These are phyloP conservation scores for Emericellopsis cladophorae DNA, from an alignment of 2,329 filamentous ascomycete genomes.

Conservation along the genomic window DNA sequence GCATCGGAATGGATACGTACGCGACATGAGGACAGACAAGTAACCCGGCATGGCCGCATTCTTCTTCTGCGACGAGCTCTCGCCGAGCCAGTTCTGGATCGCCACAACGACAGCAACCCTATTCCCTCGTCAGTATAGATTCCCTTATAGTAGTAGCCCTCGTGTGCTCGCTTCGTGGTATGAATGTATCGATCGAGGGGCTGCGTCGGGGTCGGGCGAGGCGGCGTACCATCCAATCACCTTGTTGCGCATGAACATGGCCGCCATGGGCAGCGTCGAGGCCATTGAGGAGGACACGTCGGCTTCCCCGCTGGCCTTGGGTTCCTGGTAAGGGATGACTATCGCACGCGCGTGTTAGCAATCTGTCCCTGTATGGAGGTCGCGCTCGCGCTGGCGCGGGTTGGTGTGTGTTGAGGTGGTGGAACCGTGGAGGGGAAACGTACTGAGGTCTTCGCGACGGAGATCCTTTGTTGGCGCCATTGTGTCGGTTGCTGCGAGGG, in stretches of 20 bases:
- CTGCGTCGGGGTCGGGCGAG: neutral
- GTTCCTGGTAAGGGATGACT: slow-evolving; percentile 86
- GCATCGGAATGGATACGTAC: slow-evolving; percentile 32
- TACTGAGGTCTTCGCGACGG: slow-evolving; percentile 30
- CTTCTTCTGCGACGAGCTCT: slow-evolving; percentile 55
- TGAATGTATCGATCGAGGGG: neutral
- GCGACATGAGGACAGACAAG: slow-evolving; percentile 67
- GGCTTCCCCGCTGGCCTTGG: slow-evolving; percentile 47
- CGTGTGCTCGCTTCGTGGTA: neutral
- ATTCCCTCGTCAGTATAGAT: slow-evolving; percentile 3
- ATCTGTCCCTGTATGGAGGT: neutral
- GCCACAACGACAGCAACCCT: slow-evolving; percentile 65
- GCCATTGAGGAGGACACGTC: slow-evolving; percentile 62
- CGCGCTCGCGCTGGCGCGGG: neutral
- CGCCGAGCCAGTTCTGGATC: slow-evolving; percentile 64
- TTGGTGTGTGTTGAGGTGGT: neutral
- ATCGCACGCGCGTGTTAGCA: slow-evolving; percentile 3
- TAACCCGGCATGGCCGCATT: slow-evolving; percentile 52
- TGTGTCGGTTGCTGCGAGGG: neutral
- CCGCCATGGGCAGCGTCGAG: slow-evolving; percentile 87
- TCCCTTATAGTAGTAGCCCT: neutral
- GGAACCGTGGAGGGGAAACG: slow-evolving; percentile 6
- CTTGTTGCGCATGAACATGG: slow-evolving; percentile 87
- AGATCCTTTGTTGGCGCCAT: slow-evolving; percentile 20
- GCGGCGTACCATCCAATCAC: slow-evolving; percentile 49